These are phyloP conservation scores for Daldinia loculata DNA, from an alignment of 495 filamentous ascomycete species.

Conservation along the genomic window DNA sequence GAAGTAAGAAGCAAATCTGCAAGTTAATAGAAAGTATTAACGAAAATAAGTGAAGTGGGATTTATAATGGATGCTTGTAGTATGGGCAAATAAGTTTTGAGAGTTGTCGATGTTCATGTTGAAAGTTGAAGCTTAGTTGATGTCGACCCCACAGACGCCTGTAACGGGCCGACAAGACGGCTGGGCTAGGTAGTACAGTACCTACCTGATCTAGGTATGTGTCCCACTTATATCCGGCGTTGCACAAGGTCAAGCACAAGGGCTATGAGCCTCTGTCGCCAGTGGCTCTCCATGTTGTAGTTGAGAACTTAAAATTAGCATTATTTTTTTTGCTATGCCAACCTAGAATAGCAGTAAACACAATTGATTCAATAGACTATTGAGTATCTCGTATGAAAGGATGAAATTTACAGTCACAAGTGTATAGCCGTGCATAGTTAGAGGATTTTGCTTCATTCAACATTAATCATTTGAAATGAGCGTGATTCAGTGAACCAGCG, in stretches of 20 bases:
- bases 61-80: background rate
- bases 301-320: no score
- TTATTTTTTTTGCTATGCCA: no score
- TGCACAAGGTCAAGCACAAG: background rate
- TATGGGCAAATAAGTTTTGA: background rate
- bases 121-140: background rate
- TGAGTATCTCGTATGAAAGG: background rate
- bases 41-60: background rate
- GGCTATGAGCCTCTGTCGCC: background rate
- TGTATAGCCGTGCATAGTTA: background rate
- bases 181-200: background rate
- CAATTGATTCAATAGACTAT: no score
- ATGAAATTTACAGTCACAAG: background rate
- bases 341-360: no score
- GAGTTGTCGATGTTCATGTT: background rate
- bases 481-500: slow-evolving; percentile 31
- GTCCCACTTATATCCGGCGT: background rate
- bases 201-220: background rate
- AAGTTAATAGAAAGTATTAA: background rate
- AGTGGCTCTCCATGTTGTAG: no score
- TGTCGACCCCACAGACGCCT: background rate
- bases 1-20: background rate
- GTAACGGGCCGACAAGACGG: background rate
- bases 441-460: slow-evolving; percentile 1
- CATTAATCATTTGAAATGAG: slow-evolving; percentile 24